Conservation (phyloP, 768 basidiomycete genomes). For the Naganishia vishniacii region DNA sequence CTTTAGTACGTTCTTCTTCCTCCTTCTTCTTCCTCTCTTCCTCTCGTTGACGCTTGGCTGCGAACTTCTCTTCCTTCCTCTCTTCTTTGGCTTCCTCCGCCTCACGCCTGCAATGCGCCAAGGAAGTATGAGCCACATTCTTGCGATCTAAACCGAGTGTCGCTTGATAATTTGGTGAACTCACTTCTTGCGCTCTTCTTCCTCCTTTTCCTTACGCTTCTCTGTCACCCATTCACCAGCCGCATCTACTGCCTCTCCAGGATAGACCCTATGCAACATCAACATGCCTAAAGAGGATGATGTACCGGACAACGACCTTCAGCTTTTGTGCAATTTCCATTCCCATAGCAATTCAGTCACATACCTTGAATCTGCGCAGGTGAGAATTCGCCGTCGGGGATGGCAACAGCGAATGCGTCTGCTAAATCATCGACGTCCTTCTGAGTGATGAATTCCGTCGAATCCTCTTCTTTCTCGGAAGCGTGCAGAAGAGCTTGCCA, state of each 20-base stretch:
- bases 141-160: no score
- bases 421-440: conserved; percentile 52
- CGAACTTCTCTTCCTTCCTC: no score
- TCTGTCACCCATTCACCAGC: conserved; percentile 6
- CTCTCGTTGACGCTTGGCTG: no score
- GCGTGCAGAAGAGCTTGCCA: background rate
- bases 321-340: no score
- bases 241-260: conserved; percentile 15
- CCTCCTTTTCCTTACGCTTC: conserved; percentile 9
- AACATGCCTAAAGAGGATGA: conserved; percentile 9
- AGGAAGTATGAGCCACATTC: no score
- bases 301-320: no score
- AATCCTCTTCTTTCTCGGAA: background rate
- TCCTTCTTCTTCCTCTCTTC: no score
- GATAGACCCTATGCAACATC: conserved; percentile 24
- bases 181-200: conserved; percentile 5
- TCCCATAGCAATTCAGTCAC: conserved; percentile 50
- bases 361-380: conserved; percentile 81
- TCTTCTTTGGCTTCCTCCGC: no score
- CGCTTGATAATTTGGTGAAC: no score
- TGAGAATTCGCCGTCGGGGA: conserved; percentile 80
- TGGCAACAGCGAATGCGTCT: conserved; percentile 54
- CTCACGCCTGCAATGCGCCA: no score
- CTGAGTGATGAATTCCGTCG: background rate
- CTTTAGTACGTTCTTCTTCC: no score